Evolutionary conservation across 2,329 filamentous ascomycete species (phyloP).

Genomic region (Thelonectria discophora): DNA sequence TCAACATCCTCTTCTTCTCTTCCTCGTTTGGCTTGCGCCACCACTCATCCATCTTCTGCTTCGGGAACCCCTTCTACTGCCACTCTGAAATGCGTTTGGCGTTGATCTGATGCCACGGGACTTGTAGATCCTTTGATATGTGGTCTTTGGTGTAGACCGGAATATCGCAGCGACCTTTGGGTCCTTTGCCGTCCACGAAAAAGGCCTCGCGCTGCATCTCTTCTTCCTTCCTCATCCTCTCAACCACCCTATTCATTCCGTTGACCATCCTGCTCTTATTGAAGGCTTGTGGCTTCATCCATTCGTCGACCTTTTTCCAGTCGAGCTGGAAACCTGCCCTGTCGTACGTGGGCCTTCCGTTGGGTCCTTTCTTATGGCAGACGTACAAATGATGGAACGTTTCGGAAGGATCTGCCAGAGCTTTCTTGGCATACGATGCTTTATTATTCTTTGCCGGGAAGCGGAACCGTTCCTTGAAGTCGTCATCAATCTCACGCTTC

Average conservation of each 20-base stretch:
- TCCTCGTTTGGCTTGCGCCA: conserved; percentile 24
- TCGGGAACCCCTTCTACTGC: conserved; percentile 21
- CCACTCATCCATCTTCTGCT: conserved; percentile 24
- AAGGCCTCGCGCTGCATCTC: conserved; percentile 8
- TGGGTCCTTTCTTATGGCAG: conserved; percentile 30
- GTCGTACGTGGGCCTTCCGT: conserved; percentile 32
- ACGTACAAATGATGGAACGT: conserved; percentile 24
- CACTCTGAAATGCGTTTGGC: conserved; percentile 13
- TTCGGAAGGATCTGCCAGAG: background rate
- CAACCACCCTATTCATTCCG: conserved; percentile 12
- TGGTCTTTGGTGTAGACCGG: conserved; percentile 27
- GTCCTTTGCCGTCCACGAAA: conserved; percentile 21
- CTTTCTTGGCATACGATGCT: background rate
- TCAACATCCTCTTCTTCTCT: conserved; percentile 22
- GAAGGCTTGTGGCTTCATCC: conserved; percentile 29
- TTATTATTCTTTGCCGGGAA: conserved; percentile 19
- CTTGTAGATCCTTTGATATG: conserved; percentile 29
- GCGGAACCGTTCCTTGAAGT: conserved; percentile 24
- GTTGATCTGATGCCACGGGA: conserved; percentile 31
- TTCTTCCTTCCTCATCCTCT: background rate
- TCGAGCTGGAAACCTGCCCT: conserved; percentile 31
- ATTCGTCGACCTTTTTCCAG: conserved; percentile 25
- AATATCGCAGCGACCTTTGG: background rate
- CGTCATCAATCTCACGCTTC: conserved; percentile 1
- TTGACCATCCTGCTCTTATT: conserved; percentile 23